Conservation (phyloP, 352 stramenopile species). For the Globisporangium irregulare region DNA sequence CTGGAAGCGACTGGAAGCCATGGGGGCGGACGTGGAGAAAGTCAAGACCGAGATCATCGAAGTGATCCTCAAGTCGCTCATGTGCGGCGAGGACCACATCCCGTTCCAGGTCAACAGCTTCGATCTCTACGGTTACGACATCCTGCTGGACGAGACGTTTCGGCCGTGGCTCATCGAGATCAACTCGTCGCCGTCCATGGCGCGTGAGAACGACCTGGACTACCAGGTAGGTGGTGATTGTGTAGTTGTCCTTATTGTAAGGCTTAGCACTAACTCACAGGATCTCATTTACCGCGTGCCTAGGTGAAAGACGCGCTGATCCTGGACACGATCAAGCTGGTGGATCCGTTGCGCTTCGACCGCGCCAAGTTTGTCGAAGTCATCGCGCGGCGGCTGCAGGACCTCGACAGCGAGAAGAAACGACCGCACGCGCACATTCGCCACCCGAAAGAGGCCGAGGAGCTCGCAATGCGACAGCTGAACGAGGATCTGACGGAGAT, state of each 20-base stretch:
- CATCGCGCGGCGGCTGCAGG: constrained; percentile 55
- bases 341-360: constrained; percentile 84
- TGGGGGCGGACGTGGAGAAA: constrained; percentile 60
- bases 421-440: constrained; percentile 52
- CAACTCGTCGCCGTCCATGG: constrained; percentile 93
- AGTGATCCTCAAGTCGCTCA: constrained; percentile 86
- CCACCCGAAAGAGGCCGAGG: constrained; percentile 53
- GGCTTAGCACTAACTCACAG: not conserved
- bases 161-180: constrained; percentile 95
- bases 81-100: constrained; percentile 88
- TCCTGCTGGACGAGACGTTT: constrained; percentile 89
- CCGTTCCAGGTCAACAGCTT: constrained; percentile 91
- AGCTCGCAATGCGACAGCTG: constrained; percentile 38
- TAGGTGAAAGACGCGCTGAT: constrained; percentile 90
- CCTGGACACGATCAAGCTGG: constrained; percentile 81
- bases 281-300: not conserved
- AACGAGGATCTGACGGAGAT: constrained; percentile 78
- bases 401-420: constrained; percentile 51
- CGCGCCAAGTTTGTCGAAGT: constrained; percentile 64
- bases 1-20: constrained; percentile 61
- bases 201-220: constrained; percentile 84
- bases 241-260: not conserved
- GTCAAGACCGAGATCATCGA: constrained; percentile 71
- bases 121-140: constrained; percentile 94
- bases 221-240: constrained; percentile 23